Conservation (phyloP, 2,329 filamentous ascomycete genomes). For the Endoconidiophora polonica region DNA sequence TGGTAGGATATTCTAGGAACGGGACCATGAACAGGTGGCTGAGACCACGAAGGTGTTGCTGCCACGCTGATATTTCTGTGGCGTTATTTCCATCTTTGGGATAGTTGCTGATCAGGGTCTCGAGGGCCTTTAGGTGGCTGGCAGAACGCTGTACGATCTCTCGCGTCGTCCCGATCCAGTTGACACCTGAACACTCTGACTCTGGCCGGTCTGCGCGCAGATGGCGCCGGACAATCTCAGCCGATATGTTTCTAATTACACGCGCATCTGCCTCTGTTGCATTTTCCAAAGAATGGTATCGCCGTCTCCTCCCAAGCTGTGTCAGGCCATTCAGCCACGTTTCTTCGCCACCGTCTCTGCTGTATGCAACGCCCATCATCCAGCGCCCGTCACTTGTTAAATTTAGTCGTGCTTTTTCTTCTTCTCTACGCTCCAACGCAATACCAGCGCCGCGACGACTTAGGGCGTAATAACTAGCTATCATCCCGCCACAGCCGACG, state of each 20-base stretch:
- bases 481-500: constrained; percentile 22
- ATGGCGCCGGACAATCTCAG: constrained; percentile 17
- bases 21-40: constrained; percentile 28
- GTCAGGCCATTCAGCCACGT: constrained; percentile 19
- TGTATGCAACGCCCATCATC: constrained; percentile 16
- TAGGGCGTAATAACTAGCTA: constrained; percentile 27
- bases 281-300: constrained; percentile 22
- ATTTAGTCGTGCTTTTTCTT: constrained; percentile 24
- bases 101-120: constrained; percentile 17
- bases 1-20: constrained; percentile 27
- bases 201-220: neutral
- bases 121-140: constrained; percentile 20
- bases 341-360: neutral
- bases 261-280: constrained; percentile 20
- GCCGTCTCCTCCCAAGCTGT: constrained; percentile 22
- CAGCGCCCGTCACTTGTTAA: constrained; percentile 26
- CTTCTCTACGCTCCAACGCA: neutral
- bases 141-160: constrained; percentile 27
- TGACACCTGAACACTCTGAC: constrained; percentile 23
- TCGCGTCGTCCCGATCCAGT: constrained; percentile 26
- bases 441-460: constrained; percentile 15
- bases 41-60: constrained; percentile 20
- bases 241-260: constrained; percentile 20
- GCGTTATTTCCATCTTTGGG: constrained; percentile 14
- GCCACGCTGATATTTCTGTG: constrained; percentile 19